A percentile compares a stretch with the other conserved stretches of the same genome.
phyloP scores from a whole-genome alignment of 495 filamentous ascomycete species.

The Neurospora intermedia region DNA sequence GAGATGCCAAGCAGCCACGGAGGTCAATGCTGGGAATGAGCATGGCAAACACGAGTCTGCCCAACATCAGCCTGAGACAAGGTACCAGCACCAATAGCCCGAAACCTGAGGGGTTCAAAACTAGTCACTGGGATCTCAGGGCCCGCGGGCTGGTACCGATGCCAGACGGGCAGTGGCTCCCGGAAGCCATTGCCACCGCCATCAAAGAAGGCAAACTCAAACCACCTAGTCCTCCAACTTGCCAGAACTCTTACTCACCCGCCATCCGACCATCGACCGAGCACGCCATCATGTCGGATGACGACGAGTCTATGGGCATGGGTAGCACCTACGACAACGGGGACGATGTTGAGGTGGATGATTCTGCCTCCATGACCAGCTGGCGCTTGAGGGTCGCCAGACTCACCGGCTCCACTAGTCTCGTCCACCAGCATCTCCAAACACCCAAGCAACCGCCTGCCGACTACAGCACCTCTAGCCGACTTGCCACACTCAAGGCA shows the following conservation, averaged over 20 bases:
- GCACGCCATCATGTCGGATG: background rate
- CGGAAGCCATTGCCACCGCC: slow-evolving; percentile 28
- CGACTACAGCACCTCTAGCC: background rate
- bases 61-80: background rate
- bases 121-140: slow-evolving; percentile 31
- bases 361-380: background rate
- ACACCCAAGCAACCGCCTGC: background rate
- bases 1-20: slow-evolving; percentile 8
- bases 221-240: background rate
- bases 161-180: slow-evolving; percentile 32
- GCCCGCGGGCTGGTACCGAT: slow-evolving; percentile 30
- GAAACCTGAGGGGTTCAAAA: slow-evolving; percentile 7
- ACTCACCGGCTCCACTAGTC: background rate
- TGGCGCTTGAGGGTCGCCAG: background rate
- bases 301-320: background rate
- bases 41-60: background rate
- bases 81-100: background rate
- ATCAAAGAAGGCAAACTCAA: slow-evolving; percentile 18
- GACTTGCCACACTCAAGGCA: background rate
- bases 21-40: background rate
- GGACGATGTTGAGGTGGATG: background rate
- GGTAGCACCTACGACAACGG: background rate
- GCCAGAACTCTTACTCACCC: background rate
- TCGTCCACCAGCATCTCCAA: background rate
- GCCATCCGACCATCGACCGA: background rate